These are phyloP conservation scores for Phytophthora agathidicida DNA, from an alignment of 352 stramenopile genomes.

Conservation along the genomic window DNA sequence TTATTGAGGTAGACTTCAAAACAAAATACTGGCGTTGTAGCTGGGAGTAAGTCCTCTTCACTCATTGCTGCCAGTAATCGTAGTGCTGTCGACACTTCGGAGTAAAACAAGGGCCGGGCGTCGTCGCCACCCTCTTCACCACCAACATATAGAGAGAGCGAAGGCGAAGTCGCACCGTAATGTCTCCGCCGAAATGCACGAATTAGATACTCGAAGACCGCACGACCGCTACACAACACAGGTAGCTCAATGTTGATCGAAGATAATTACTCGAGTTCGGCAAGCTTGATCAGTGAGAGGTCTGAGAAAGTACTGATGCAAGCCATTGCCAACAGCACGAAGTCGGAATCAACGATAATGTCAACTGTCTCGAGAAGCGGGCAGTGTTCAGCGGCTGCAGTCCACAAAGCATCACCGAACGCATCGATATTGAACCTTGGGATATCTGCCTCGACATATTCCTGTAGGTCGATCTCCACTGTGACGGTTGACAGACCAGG, in stretches of 20 bases:
- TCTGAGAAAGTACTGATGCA: constrained; percentile 39
- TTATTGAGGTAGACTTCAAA: constrained; percentile 14
- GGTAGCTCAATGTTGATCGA: constrained; percentile 26
- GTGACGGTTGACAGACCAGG: constrained; percentile 30
- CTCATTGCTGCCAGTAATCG: not conserved
- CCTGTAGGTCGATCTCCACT: constrained; percentile 39
- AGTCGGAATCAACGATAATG: too few relatives aligned
- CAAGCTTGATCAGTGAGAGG: constrained; percentile 21
- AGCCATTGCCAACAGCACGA: constrained; percentile 22
- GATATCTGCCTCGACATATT: constrained; percentile 11
- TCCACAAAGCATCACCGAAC: constrained; percentile 38
- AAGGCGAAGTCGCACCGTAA: constrained; percentile 12
- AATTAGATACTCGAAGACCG: constrained; percentile 37
- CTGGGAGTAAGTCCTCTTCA: constrained; percentile 14
- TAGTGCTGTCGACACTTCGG: constrained; percentile 8
- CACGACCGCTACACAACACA: constrained; percentile 38
- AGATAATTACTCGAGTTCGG: constrained; percentile 27
- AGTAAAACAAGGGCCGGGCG: constrained; percentile 16
- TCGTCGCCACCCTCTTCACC: constrained; percentile 11
- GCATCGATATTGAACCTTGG: constrained; percentile 20
- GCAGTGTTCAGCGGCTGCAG: constrained; percentile 10
- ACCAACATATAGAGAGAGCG: constrained; percentile 30
- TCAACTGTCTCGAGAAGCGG: constrained; percentile 29
- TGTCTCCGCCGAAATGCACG: constrained; percentile 5
- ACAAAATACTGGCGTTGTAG: not conserved